These are phyloP conservation scores for Globisporangium mamillatum DNA, from an alignment of 352 stramenopile genomes.

Conservation along the genomic window DNA sequence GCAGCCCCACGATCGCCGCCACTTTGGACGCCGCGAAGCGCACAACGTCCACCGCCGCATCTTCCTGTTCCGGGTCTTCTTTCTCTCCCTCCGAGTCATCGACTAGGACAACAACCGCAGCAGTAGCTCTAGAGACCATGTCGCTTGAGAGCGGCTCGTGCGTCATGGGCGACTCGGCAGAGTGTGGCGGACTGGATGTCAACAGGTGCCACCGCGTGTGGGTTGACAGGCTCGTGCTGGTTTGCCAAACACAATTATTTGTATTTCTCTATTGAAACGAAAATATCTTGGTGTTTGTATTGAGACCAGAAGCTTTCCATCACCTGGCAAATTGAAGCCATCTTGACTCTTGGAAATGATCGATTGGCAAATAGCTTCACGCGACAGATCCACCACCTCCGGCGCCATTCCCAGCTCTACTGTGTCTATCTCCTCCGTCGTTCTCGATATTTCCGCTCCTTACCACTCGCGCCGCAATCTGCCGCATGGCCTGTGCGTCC, in stretches of 20 bases:
- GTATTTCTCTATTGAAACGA: not conserved
- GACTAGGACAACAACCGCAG: not conserved
- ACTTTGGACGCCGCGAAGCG: conserved; percentile 74
- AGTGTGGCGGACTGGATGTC: not conserved
- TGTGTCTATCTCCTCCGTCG: not conserved
- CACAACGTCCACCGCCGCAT: conserved; percentile 20
- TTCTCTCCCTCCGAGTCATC: not conserved
- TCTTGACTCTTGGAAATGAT: not conserved
- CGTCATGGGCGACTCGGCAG: not conserved
- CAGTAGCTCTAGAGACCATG: not conserved
- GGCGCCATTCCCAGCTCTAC: not conserved
- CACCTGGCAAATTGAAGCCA: not conserved
- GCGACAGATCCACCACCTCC: not conserved
- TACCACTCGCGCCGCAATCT: not conserved
- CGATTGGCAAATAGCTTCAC: not conserved
- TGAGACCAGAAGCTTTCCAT: not conserved
- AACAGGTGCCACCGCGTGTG: not conserved
- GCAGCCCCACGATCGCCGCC: conserved; percentile 60
- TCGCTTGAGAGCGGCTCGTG: not conserved
- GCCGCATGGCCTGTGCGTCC: conserved; percentile 11
- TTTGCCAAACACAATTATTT: not conserved
- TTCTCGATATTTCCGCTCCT: not conserved
- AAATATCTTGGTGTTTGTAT: conserved; percentile 2
- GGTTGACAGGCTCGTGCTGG: not conserved
- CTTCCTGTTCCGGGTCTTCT: not conserved